phyloP scores from a whole-genome alignment of 2,329 filamentous ascomycete species.

The Penicillium freii region DNA sequence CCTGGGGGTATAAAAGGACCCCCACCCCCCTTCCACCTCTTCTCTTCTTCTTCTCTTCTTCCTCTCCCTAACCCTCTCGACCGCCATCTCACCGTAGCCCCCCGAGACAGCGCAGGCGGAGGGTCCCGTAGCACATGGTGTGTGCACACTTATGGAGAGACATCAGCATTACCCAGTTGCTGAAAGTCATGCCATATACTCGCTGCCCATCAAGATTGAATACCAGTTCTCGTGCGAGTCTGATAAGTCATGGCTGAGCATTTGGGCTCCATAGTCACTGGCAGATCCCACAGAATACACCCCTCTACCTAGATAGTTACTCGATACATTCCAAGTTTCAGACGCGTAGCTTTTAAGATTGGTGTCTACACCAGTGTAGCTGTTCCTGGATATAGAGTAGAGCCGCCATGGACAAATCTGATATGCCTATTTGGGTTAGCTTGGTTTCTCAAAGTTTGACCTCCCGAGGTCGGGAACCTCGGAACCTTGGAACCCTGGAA shows the following conservation, averaged over 20 bases:
- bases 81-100: not conserved
- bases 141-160: no score
- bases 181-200: no score
- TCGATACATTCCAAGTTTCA: not conserved
- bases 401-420: slow-evolving; percentile 1
- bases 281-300: not conserved
- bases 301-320: no score
- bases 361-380: not conserved
- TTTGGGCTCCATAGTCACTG: no score
- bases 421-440: not conserved
- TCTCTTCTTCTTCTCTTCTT: not conserved
- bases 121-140: not conserved
- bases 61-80: not conserved
- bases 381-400: no score
- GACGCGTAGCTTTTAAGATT: not conserved
- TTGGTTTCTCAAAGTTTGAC: not conserved
- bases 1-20: not conserved
- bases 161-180: no score
- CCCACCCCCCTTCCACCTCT: not conserved
- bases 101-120: not conserved
- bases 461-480: not conserved
- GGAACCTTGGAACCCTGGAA: not conserved
- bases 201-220: no score
- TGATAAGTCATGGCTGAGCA: no score
- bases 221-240: no score